A percentile compares a stretch with the other conserved stretches of the same genome.
phyloP scores from a whole-genome alignment of 108 stramenopile species.

The Parmales sp. region DNA sequence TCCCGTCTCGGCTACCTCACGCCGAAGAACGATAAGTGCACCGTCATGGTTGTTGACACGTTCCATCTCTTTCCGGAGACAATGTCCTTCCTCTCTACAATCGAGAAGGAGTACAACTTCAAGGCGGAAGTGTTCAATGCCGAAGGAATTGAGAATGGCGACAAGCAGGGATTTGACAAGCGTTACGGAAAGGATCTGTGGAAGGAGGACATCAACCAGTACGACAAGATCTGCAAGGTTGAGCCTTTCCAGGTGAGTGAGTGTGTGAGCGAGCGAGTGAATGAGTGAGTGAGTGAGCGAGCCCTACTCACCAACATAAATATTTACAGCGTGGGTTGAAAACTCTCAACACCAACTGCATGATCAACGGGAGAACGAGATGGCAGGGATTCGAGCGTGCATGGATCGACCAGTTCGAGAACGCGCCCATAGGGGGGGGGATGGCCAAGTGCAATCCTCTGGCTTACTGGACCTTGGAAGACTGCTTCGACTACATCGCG shows the following conservation, averaged over 20 bases:
- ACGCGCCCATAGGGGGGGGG: slow-evolving; percentile 83
- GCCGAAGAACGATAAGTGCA: slow-evolving; percentile 45
- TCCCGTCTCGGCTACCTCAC: slow-evolving; percentile 69
- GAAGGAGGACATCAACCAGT: slow-evolving; percentile 94
- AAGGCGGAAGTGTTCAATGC: slow-evolving; percentile 87
- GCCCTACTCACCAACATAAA: too few species aligned
- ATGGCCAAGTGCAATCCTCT: slow-evolving; percentile 90
- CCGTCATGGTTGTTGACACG: slow-evolving; percentile 85
- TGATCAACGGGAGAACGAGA: slow-evolving; percentile 93
- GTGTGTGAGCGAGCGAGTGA: too few species aligned
- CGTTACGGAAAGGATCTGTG: slow-evolving; percentile 89
- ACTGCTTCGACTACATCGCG: slow-evolving; percentile 92
- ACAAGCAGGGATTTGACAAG: slow-evolving; percentile 74
- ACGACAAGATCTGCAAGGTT: slow-evolving; percentile 92
- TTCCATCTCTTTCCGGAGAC: slow-evolving; percentile 94
- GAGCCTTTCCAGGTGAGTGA: slow-evolving; percentile 95
- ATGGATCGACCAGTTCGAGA: slow-evolving; percentile 83
- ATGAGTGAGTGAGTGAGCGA: too few species aligned
- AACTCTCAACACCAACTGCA: slow-evolving; percentile 82
- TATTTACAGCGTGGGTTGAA: slow-evolving; percentile 89
- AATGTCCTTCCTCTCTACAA: slow-evolving; percentile 65
- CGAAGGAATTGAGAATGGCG: slow-evolving; percentile 68
- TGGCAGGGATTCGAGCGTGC: slow-evolving; percentile 96
- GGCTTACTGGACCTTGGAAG: slow-evolving; percentile 94
- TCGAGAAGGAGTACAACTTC: slow-evolving; percentile 85